Evolutionary conservation across 2,329 filamentous ascomycete genomes (phyloP), one percentile per base, ranked within the genome.

Genomic region (Fusarium fujikuroi): DNA sequence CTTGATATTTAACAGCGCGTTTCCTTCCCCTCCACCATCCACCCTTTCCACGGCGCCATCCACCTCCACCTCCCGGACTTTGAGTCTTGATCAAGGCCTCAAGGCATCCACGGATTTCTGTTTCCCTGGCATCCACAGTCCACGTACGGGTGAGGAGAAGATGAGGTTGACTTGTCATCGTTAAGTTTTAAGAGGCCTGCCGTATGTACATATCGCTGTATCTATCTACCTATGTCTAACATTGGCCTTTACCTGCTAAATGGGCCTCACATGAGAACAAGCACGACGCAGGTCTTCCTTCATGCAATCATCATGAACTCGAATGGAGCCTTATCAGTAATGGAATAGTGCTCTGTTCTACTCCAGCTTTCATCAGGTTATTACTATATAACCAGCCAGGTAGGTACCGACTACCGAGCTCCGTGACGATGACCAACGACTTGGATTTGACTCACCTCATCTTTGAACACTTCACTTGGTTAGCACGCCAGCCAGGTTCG

Each of bases 401-500:
- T 18, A 37, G 23, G 34, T 39, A 57, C 46, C 32, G 39, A 58
- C 23, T 39, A 57, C 46, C 32, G 39, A 58, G 40, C 30, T 59
- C 53, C 63, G 53, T 64, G 69, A 60, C 64, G 54, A 66, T 60
- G 39, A 50, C 39, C 63, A 74, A 63, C 63, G 64, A 53, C 65
- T 66, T 74, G 73, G 66, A 59, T 63, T 66, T 34, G 43, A 58
- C 60, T 73, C 68, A 71, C 66, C 63, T 74, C 66, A 62, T 65
- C 63, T 63, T 62, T 70, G 61, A 60, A 68, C 63, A 73, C 70
- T 65, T 71, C 62, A 67, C 69, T 62, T 61, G 57, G 54, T 63
- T 74, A 56, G 53, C 72, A 77, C 69, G 64, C 75, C 75, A 76
- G 63, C 63, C 64, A 62, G 69, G 75, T 77, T 77, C 71, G 75